Conservation (phyloP, 805 yeast genomes). For the Blastobotrys muscicola region DNA sequence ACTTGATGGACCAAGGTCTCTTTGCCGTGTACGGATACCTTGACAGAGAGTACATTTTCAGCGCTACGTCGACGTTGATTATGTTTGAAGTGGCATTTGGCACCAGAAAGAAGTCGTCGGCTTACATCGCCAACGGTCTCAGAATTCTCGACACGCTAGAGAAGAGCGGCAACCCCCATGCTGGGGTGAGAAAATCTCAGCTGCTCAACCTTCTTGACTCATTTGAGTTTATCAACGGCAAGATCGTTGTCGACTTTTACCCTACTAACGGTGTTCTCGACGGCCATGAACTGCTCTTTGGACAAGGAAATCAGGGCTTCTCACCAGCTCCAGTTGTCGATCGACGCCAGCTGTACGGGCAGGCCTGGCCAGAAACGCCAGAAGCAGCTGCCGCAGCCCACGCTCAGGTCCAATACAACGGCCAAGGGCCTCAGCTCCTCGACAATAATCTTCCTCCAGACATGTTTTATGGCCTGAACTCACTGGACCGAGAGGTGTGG, state of each 20-base stretch:
- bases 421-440: not conserved
- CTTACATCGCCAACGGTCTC: conserved; percentile 14
- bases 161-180: conserved; percentile 12
- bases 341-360: not conserved
- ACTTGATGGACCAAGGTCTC: conserved; percentile 5
- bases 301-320: not conserved
- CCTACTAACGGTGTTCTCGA: not conserved
- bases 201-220: conserved; percentile 9
- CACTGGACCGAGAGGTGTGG: conserved; percentile 12
- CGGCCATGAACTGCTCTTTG: not conserved
- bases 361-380: not conserved
- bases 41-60: conserved; percentile 19
- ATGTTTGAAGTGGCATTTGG: conserved; percentile 17
- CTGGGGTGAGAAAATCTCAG: conserved; percentile 12
- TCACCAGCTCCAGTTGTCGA: not conserved
- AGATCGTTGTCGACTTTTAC: not conserved
- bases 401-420: not conserved
- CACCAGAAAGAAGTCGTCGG: conserved; percentile 8
- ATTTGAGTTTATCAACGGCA: conserved; percentile 10
- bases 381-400: not conserved
- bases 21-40: conserved; percentile 16
- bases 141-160: conserved; percentile 8
- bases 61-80: conserved; percentile 18
- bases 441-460: conserved; percentile 4
- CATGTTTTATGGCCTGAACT: not conserved